These are phyloP conservation scores for Triadica sebifera DNA, from an alignment of 345 rosid genomes.

Conservation along the genomic window DNA sequence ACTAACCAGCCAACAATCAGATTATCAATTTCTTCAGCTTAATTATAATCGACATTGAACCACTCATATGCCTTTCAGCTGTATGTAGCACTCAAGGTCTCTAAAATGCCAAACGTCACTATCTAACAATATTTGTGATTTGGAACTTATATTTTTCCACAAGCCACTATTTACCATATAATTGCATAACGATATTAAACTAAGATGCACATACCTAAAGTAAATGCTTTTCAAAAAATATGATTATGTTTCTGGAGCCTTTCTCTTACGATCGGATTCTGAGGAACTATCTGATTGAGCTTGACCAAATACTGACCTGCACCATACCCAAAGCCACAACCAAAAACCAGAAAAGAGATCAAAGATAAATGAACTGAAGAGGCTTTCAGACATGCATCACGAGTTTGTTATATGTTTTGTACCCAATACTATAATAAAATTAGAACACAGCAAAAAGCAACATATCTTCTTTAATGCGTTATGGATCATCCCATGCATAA, in stretches of 20 bases:
- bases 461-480: background rate
- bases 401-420: background rate
- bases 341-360: background rate
- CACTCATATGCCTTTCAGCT: background rate
- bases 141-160: background rate
- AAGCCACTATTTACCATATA: no score
- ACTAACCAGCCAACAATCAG: background rate
- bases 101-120: background rate
- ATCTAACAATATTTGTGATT: background rate
- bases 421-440: background rate
- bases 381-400: background rate
- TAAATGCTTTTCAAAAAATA: background rate
- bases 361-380: background rate
- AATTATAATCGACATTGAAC: background rate
- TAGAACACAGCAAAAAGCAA: background rate
- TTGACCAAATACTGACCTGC: constrained; percentile 84
- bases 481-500: background rate
- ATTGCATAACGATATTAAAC: background rate
- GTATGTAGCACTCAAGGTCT: background rate
- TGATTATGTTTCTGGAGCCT: constrained; percentile 53
- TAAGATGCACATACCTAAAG: background rate
- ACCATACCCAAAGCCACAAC: constrained; percentile 4
- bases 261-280: constrained; percentile 59
- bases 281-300: constrained; percentile 58
- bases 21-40: background rate